A percentile compares a stretch with the other conserved stretches of the same genome.
These are phyloP conservation scores for Rhododendron vialii DNA, from an alignment of 148 eudicot genomes.

Conservation along the genomic window DNA sequence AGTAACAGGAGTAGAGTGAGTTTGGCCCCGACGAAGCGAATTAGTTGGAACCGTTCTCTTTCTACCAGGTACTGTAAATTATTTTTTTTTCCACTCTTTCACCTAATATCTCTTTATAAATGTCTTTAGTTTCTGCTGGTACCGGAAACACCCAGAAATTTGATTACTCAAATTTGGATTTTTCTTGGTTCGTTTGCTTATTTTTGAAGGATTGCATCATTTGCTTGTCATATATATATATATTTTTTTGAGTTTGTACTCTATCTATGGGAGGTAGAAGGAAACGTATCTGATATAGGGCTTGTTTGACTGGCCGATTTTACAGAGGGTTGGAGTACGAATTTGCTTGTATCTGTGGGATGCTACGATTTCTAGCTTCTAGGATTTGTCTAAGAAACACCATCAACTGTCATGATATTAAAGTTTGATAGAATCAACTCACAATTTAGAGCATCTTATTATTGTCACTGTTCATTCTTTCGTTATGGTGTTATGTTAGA, in stretches of 20 bases:
- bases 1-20: slow-evolving; percentile 44
- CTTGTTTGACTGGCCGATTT: background rate
- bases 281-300: background rate
- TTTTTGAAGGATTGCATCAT: too few relatives aligned
- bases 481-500: background rate
- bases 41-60: slow-evolving; percentile 90
- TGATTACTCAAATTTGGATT: background rate
- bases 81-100: background rate
- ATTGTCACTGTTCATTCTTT: background rate
- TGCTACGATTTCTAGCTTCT: background rate
- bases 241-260: background rate
- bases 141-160: background rate
- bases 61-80: slow-evolving; percentile 54
- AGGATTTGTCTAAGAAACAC: background rate
- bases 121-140: background rate
- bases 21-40: slow-evolving; percentile 46
- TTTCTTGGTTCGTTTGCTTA: background rate
- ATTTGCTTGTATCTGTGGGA: background rate
- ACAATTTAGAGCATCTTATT: background rate
- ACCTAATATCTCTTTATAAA: background rate
- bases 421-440: background rate
- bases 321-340: background rate
- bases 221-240: background rate
- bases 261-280: too few relatives aligned
- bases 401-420: background rate